Base-by-base conservation (phyloP, 1,284 basidiomycete genomes). In the Rhodotorula sp. region DNA sequence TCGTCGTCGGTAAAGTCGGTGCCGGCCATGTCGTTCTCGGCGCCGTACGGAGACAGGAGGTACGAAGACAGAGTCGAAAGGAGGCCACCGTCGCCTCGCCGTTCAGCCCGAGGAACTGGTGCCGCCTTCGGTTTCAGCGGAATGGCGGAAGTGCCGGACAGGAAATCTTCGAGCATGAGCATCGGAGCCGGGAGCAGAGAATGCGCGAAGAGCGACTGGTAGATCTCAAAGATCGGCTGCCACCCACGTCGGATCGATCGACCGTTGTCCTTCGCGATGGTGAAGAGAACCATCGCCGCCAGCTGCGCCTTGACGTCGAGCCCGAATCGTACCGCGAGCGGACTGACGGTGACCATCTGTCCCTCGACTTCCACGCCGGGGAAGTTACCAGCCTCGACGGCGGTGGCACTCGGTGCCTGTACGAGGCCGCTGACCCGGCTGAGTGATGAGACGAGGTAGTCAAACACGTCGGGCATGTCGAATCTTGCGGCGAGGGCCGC, bases 251-350 rank as follows among this genome's bases (percentile, higher is more conserved):
- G 87, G 66, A 99, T 87, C 28, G 60, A 69, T 7, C 93, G 90
- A n/a, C 92, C 93, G 80, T 98, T 95, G 14, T 94, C 92, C 78
- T 98, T 97, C 23, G 97, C 93, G 66, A 99, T 97, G 70, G 95
- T 97, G 83, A 99, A 99, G 48, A 99, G 82, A 6, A 99, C 93
- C 16, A 99, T 95, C 18, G 95, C 94, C 0, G 97, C 97, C 28
- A 99, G 85, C 79, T 99, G 97, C 14, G 92, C 91, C 80, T 95
- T 93, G 83, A 98, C 92, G 81, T 95, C 94, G 62, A 90, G 92
- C 54, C 97, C 97, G 79, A 99, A 99, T 75, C 89, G 90, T 66
- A 97, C 89, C 0, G 95, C 94, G 62, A 99, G 82, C 16, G 91
- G 90, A 5, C 94, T 97, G 31, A 99, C 90, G 0, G 93, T 97